phyloP scores from a whole-genome alignment of 1,139 yeast genomes.

The Yamadazyma mexicana region DNA sequence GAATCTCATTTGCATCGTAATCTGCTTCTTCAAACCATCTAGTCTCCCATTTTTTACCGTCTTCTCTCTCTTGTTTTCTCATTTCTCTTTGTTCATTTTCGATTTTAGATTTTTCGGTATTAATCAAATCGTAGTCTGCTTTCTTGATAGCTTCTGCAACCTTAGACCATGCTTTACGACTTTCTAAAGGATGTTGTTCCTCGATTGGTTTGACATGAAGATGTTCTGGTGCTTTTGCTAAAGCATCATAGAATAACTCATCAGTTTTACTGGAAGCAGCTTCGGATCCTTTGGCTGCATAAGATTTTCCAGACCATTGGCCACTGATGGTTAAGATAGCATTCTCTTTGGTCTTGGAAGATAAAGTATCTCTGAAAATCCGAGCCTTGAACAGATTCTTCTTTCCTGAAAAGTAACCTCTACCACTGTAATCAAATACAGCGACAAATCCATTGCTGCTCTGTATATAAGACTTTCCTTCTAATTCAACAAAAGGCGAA shows the following conservation, averaged over 20 bases:
- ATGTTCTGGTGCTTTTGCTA: slow-evolving; percentile 47
- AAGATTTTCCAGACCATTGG: slow-evolving; percentile 86
- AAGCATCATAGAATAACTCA: slow-evolving; percentile 71
- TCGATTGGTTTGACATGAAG: slow-evolving; percentile 77
- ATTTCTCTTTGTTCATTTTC: slow-evolving; percentile 83
- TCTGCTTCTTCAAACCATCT: slow-evolving; percentile 75
- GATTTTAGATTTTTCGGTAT: slow-evolving; percentile 68
- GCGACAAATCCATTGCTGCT: slow-evolving; percentile 76
- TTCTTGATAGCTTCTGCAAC: slow-evolving; percentile 84
- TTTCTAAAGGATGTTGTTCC: slow-evolving; percentile 72
- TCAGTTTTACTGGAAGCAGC: slow-evolving; percentile 40
- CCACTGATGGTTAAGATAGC: slow-evolving; percentile 81
- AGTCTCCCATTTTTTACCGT: slow-evolving; percentile 65
- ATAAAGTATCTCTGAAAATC: slow-evolving; percentile 55
- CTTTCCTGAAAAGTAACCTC: slow-evolving; percentile 96
- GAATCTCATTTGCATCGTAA: slow-evolving; percentile 27
- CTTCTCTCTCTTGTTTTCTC: slow-evolving; percentile 67
- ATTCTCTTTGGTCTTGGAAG: slow-evolving; percentile 52
- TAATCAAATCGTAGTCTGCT: slow-evolving; percentile 74
- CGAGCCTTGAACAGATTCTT: slow-evolving; percentile 89
- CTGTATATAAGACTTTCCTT: slow-evolving; percentile 81
- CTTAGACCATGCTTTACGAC: slow-evolving; percentile 80
- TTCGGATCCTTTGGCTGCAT: slow-evolving; percentile 42
- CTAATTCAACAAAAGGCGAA: slow-evolving; percentile 86
- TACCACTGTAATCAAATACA: slow-evolving; percentile 78